Conservation (phyloP, 352 stramenopile genomes). For the Globisporangium mamillatum region DNA sequence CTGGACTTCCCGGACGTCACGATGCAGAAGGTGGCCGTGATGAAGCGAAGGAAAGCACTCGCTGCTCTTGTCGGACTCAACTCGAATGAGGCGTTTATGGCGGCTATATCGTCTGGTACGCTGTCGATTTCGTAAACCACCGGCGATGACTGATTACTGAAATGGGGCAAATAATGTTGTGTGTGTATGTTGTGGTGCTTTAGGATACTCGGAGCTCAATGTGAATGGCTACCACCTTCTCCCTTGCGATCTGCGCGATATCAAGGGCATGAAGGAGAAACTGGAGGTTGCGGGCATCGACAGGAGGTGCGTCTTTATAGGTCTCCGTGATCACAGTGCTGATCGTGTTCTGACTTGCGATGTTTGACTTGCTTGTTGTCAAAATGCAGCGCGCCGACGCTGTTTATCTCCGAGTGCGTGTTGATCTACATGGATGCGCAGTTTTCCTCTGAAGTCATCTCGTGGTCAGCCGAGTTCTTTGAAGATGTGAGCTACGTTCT, state of each 20-base stretch:
- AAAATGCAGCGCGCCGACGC: slow-evolving; percentile 33
- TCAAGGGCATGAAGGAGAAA: slow-evolving; percentile 46
- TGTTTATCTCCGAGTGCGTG: slow-evolving; percentile 91
- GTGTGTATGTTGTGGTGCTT: background rate
- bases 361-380: background rate
- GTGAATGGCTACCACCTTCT: slow-evolving; percentile 73
- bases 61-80: slow-evolving; percentile 40
- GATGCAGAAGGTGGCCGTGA: slow-evolving; percentile 75
- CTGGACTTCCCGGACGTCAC: slow-evolving; percentile 82
- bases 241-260: slow-evolving; percentile 71
- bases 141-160: background rate
- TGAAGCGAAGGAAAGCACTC: slow-evolving; percentile 65
- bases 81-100: slow-evolving; percentile 40
- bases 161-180: background rate
- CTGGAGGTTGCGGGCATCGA: slow-evolving; percentile 60
- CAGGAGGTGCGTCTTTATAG: slow-evolving; percentile 20
- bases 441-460: slow-evolving; percentile 69
- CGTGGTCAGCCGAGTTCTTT: slow-evolving; percentile 70
- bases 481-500: slow-evolving; percentile 73
- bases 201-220: slow-evolving; percentile 66
- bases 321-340: background rate
- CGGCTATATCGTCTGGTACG: slow-evolving; percentile 47
- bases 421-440: slow-evolving; percentile 91
- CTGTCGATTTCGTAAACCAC: background rate
- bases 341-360: background rate